Conservation (phyloP, 208 protist genomes). For the Trypanosoma brucei region DNA sequence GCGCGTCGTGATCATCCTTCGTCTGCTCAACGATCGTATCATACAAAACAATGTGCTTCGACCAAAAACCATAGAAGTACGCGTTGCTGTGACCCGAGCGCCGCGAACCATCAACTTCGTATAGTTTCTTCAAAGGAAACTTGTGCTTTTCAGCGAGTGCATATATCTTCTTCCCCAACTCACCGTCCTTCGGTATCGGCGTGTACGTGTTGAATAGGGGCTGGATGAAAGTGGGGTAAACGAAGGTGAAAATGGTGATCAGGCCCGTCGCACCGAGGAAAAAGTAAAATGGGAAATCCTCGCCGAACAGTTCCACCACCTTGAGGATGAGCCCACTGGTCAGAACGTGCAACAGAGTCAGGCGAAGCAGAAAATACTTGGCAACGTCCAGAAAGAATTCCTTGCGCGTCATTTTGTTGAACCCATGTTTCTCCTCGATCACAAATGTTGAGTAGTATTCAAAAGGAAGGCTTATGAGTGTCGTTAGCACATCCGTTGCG, state of each 20-base stretch:
- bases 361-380: slow-evolving; percentile 53
- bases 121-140: slow-evolving; percentile 76
- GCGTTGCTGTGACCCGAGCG: slow-evolving; percentile 85
- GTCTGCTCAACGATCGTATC: slow-evolving; percentile 82
- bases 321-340: slow-evolving; percentile 49
- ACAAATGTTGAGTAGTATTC: slow-evolving; percentile 77
- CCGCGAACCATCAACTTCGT: slow-evolving; percentile 69
- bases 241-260: slow-evolving; percentile 32
- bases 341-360: slow-evolving; percentile 40
- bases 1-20: slow-evolving; percentile 45
- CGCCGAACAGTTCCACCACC: slow-evolving; percentile 66
- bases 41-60: slow-evolving; percentile 88
- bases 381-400: slow-evolving; percentile 71
- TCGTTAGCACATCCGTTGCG: slow-evolving; percentile 31
- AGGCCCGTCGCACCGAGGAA: slow-evolving; percentile 40
- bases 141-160: slow-evolving; percentile 30
- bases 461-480: slow-evolving; percentile 55
- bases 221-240: slow-evolving; percentile 75
- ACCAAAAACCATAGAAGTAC: slow-evolving; percentile 85
- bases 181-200: slow-evolving; percentile 30
- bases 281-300: slow-evolving; percentile 75
- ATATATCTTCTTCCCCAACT: slow-evolving; percentile 49
- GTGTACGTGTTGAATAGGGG: slow-evolving; percentile 90
- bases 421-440: slow-evolving; percentile 79
- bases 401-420: slow-evolving; percentile 74